Percentiles rank a stretch among this genome's conserved stretches.
Conservation (phyloP, 2,329 filamentous ascomycete species). For the Periconia macrospinosa region DNA sequence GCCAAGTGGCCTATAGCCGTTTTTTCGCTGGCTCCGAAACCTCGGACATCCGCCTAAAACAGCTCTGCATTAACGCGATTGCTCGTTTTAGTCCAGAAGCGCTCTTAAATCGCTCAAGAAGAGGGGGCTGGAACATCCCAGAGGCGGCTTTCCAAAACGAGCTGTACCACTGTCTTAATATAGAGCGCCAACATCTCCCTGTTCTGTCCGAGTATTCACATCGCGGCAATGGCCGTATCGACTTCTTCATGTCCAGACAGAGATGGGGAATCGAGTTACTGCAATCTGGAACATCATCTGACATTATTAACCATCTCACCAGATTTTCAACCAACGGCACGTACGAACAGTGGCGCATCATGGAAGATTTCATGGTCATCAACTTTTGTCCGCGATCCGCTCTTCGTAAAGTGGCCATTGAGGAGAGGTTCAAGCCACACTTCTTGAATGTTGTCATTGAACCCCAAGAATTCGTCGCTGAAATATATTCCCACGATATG, state of each 20-base stretch:
- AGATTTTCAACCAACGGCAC: constrained; percentile 11
- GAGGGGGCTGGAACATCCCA: constrained; percentile 8
- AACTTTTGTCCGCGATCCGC: constrained; percentile 15
- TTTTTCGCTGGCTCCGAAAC: too few relatives aligned
- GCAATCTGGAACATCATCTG: constrained; percentile 8
- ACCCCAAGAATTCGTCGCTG: constrained; percentile 6
- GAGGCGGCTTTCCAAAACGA: too few relatives aligned
- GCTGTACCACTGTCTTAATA: too few relatives aligned
- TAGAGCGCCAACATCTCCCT: too few relatives aligned
- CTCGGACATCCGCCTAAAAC: neutral
- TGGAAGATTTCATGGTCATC: constrained; percentile 17
- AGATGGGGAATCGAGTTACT: constrained; percentile 15
- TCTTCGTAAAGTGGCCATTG: constrained; percentile 3
- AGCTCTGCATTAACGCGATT: constrained; percentile 15
- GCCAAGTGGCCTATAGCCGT: too few relatives aligned
- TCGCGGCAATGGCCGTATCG: too few relatives aligned
- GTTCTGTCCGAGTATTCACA: too few relatives aligned
- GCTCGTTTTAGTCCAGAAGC: constrained; percentile 13
- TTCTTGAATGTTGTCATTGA: constrained; percentile 13
- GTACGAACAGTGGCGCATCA: constrained; percentile 11
- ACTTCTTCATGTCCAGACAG: too few relatives aligned
- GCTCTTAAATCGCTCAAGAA: constrained; percentile 3
- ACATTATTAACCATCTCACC: constrained; percentile 8
- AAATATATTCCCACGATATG: constrained; percentile 12
- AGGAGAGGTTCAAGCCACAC: constrained; percentile 5